These are phyloP conservation scores for Pseudocercospora macadamiae DNA, from an alignment of 2,329 filamentous ascomycete genomes.

Conservation along the genomic window DNA sequence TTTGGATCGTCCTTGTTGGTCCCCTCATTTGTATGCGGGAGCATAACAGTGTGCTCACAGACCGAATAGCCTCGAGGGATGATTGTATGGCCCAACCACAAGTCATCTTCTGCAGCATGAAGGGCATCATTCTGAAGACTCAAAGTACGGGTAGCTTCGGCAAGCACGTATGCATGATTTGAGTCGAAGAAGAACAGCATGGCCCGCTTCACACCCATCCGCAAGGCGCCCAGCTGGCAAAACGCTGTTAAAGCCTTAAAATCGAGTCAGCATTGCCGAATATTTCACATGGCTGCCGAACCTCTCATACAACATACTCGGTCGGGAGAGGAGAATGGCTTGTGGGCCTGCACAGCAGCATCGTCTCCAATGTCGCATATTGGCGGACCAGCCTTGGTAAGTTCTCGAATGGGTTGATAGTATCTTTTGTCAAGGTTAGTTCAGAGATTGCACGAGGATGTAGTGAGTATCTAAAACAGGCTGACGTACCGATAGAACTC, in stretches of 20 bases:
- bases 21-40: slow-evolving; percentile 25
- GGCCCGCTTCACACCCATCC: slow-evolving; percentile 51
- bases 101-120: slow-evolving; percentile 29
- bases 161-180: slow-evolving; percentile 55
- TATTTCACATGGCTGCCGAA: background rate
- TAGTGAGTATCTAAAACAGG: background rate
- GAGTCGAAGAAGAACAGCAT: slow-evolving; percentile 59
- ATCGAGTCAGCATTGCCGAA: background rate
- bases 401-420: slow-evolving; percentile 32
- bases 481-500: slow-evolving; percentile 36
- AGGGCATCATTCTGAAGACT: slow-evolving; percentile 40
- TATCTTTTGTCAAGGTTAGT: slow-evolving; percentile 24
- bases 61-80: slow-evolving; percentile 36
- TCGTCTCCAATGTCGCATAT: slow-evolving; percentile 32
- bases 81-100: slow-evolving; percentile 37
- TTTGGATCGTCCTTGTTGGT: slow-evolving; percentile 22
- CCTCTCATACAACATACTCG: slow-evolving; percentile 23
- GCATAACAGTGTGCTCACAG: slow-evolving; percentile 36
- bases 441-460: slow-evolving; percentile 2
- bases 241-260: slow-evolving; percentile 48
- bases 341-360: slow-evolving; percentile 27
- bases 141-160: slow-evolving; percentile 55
- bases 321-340: slow-evolving; percentile 35
- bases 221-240: slow-evolving; percentile 57
- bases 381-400: slow-evolving; percentile 32